Percentiles rank a stretch among this genome's conserved stretches.
phyloP scores from a whole-genome alignment of 176 grass and related monocot species.

The Elymus sibiricus region DNA sequence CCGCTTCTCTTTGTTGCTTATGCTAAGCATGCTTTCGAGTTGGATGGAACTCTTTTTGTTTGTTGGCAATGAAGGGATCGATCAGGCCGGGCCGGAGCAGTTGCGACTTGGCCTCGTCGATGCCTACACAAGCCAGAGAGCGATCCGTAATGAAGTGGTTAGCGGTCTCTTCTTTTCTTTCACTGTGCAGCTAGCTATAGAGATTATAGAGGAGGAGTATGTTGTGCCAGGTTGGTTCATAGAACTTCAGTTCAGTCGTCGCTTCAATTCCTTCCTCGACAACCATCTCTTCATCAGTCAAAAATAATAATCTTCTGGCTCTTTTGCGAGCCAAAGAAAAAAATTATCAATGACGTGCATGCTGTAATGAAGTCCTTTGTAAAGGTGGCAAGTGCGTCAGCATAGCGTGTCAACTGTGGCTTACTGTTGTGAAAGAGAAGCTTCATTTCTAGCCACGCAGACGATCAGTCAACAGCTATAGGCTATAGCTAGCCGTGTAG shows the following conservation, averaged over 20 bases:
- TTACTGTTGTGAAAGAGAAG: slow-evolving; percentile 21
- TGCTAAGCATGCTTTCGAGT: neutral
- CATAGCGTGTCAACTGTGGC: neutral
- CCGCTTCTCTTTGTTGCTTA: slow-evolving; percentile 9
- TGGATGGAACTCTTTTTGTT: neutral
- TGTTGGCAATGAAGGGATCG: neutral
- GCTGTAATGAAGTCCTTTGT: neutral
- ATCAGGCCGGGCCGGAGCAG: neutral
- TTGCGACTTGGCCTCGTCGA: neutral
- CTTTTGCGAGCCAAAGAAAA: too few species aligned
- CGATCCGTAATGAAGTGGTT: slow-evolving; percentile 1
- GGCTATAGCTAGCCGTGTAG: neutral
- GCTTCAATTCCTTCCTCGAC: neutral
- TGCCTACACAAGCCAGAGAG: neutral
- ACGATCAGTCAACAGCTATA: neutral
- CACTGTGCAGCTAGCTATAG: neutral
- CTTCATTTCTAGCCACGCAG: neutral
- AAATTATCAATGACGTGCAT: neutral
- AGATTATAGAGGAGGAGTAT: neutral
- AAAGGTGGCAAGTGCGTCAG: neutral
- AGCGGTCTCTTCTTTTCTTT: neutral
- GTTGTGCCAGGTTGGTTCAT: neutral
- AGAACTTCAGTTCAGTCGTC: neutral
- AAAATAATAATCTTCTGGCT: too few species aligned
- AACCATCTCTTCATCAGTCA: neutral